Evolutionary conservation across 352 stramenopile genomes (phyloP), one percentile per base, ranked within the genome.

Genomic region (Globisporangium parvum): DNA sequence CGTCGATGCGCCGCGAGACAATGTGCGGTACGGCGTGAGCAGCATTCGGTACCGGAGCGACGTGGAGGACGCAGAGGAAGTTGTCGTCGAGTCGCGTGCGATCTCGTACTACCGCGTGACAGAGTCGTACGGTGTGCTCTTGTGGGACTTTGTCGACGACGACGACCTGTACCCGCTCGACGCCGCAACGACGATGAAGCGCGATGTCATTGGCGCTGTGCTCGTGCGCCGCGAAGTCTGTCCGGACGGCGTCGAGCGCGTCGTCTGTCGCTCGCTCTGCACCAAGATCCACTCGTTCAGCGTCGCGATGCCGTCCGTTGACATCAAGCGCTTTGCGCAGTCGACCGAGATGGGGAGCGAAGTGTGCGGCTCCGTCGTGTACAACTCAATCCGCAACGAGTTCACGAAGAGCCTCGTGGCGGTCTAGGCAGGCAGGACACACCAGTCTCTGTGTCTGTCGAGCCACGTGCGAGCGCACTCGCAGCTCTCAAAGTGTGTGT

Each of bases 201-300:
- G 71, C 39, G 59, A 67, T 44, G 68, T 60, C 2, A 66, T 69
- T 14, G 65, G 62, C 53, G 67, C 60, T 3, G 61, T 78, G 18
- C 39, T 81, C 26, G 62, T 81, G 26, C 69, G 65, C 2, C 67
- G 59, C 1, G 74, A 85, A 37, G 31, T 72, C 33, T 85, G 71
- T 47, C 57, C 53, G 1, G 74, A 85, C 42, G 71, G 71, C 51
- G 66, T 77, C 21, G 65, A 81, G 45, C 71, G 71, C 47, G 74
- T 85, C 14, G 77, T 86, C 33, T 78, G 71, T 40, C 73, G 75
- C 41, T 70, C 65, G 37, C 66, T 88, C 26, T 85, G 75, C 64
- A 79, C 77, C 28, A 88, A 88, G 63, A 60, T 80, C 44, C 63
- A 78, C 41, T 67, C 61, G n/a, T 71, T 75, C 39, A 60, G 53